Percentiles rank a stretch among this genome's conserved stretches.
phyloP scores from a whole-genome alignment of 2,329 filamentous ascomycete genomes.

The Pyrenophora teres region DNA sequence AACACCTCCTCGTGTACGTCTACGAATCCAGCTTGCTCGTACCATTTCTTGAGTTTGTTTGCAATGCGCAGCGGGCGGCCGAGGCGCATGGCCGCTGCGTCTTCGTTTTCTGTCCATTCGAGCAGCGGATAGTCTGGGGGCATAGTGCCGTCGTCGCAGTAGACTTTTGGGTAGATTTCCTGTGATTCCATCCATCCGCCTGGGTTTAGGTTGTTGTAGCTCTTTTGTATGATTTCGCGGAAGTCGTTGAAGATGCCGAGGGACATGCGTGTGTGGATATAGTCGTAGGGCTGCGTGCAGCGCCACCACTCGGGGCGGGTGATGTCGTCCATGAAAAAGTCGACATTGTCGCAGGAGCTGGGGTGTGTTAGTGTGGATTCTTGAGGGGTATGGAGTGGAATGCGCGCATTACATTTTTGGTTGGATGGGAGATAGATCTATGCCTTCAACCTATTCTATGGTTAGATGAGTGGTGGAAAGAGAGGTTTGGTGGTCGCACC shows the following conservation, averaged over 20 bases:
- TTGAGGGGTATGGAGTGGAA: background rate
- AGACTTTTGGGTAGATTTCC: conserved; percentile 51
- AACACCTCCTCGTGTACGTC: conserved; percentile 59
- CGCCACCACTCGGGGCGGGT: conserved; percentile 64
- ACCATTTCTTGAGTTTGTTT: conserved; percentile 58
- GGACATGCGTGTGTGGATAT: conserved; percentile 64
- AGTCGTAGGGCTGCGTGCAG: conserved; percentile 56
- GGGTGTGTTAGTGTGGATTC: conserved; percentile 1
- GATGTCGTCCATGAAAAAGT: conserved; percentile 74
- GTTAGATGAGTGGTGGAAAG: conserved; percentile 17
- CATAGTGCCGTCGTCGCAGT: conserved; percentile 62
- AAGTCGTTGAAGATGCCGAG: conserved; percentile 63
- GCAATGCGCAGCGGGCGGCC: conserved; percentile 58
- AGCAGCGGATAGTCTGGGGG: conserved; percentile 52
- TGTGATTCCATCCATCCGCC: conserved; percentile 58
- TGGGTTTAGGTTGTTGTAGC: conserved; percentile 59
- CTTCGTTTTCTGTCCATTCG: conserved; percentile 53
- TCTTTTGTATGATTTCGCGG: conserved; percentile 58
- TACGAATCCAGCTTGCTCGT: conserved; percentile 62
- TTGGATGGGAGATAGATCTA: conserved; percentile 50
- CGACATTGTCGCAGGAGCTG: conserved; percentile 69
- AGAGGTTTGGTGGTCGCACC: conserved; percentile 25
- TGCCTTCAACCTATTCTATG: conserved; percentile 45
- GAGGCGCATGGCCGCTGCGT: conserved; percentile 53
- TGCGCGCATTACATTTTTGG: conserved; percentile 37